Percentiles rank a stretch among this genome's conserved stretches.
Evolutionary conservation across 257 asterid species (phyloP).

Genomic region (Salvia splendens): DNA sequence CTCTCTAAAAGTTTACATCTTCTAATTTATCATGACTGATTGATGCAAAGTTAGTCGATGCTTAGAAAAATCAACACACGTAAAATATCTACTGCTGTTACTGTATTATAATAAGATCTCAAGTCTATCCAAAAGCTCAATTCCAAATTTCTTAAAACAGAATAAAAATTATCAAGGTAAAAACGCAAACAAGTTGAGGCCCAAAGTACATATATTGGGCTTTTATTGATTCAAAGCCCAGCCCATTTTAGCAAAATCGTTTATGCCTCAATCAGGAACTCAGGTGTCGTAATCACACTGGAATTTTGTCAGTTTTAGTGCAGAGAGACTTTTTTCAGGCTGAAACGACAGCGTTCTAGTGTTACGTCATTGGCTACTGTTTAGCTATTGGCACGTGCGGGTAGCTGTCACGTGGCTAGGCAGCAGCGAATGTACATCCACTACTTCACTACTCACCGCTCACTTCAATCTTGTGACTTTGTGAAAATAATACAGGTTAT

Average conservation of each 20-base stretch:
- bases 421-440: conserved; percentile 17
- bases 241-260: not conserved
- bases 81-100: no score
- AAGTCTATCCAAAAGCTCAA: no score
- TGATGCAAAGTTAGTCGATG: no score
- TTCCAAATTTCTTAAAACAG: no score
- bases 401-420: conserved; percentile 28
- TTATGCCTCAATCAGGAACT: not conserved
- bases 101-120: no score
- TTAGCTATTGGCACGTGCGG: conserved; percentile 4
- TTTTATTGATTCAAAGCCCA: not conserved
- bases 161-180: no score
- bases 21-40: no score
- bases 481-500: no score
- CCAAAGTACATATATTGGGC: not conserved
- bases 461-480: conserved; percentile 18
- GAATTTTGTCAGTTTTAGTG: not conserved
- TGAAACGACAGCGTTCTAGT: conserved; percentile 31
- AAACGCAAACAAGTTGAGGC: not conserved
- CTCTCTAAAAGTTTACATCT: no score
- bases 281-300: conserved; percentile 23
- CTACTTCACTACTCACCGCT: conserved; percentile 18
- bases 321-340: conserved; percentile 23
- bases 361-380: not conserved
- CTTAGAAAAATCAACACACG: no score